Evolutionary conservation across 176 grass and related monocot genomes (phyloP).

Genomic region (Carex littledalei): DNA sequence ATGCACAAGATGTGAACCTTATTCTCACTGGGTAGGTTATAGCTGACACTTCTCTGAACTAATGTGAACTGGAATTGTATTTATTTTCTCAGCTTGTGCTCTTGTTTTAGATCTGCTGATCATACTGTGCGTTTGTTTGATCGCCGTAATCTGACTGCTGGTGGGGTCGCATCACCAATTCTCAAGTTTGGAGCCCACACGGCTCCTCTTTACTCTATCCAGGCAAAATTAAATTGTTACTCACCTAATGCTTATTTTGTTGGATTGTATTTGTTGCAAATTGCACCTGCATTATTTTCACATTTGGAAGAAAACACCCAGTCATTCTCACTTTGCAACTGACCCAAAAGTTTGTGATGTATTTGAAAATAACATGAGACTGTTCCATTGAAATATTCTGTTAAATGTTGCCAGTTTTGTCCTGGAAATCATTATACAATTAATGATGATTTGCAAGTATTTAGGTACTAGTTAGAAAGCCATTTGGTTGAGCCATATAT

Average conservation of each 20-base stretch:
- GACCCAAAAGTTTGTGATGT: not conserved
- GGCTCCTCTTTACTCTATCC: too few species aligned
- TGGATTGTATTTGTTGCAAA: not conserved
- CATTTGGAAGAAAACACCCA: not conserved
- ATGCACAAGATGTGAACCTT: too few species aligned
- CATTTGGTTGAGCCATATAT: not conserved
- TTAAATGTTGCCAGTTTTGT: not conserved
- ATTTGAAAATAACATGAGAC: not conserved
- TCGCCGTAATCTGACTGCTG: conserved; percentile 64
- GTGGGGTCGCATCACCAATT: not conserved
- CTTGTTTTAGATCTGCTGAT: conserved; percentile 76
- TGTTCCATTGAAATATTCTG: not conserved
- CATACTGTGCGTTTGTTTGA: conserved; percentile 88
- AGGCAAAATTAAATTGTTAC: too few species aligned
- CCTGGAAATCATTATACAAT: not conserved
- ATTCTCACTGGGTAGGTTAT: too few species aligned
- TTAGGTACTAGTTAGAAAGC: not conserved
- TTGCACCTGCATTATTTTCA: not conserved
- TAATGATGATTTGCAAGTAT: too few species aligned
- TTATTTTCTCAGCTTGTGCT: conserved; percentile 10
- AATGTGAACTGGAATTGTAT: not conserved
- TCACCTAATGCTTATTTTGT: not conserved
- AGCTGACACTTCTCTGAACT: too few species aligned
- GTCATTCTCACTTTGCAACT: not conserved
- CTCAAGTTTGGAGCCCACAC: too few species aligned